Base-by-base conservation (phyloP, 23 red algal genomes). In the Gracilaria vermiculophylla region DNA sequence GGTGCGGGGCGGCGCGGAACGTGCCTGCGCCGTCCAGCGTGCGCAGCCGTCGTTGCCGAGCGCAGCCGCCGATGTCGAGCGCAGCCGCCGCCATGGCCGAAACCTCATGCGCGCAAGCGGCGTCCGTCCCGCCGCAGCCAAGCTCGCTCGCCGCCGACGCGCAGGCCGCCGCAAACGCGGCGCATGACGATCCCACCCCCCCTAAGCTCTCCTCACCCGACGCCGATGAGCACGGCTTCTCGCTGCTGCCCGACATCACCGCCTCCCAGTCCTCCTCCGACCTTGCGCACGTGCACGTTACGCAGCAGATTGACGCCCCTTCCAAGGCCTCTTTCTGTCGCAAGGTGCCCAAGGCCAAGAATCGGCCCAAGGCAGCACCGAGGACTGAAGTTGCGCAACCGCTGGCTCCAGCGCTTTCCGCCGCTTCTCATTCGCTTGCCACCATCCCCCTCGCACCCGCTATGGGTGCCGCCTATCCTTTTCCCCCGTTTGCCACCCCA, bases 1-100 rank as follows among this genome's bases (percentile, higher is more conserved):
- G 29, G 24, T 2, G 29, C 32, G 58, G 17, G 28, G 58, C 25
- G 28, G 29, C 29, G 2, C 58, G 28, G 28, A 25, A 25, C 25
- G 25, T 28, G 6, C 43, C 43, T 5, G 6, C 43, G 6, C 43
- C 12, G 43, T 47, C 12, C 43, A 47, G 28, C 32, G 67, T 9
- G 33, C 67, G n/a, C 67, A 48, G 39, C 67, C 67, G 39, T 48
- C 67, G 42, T 48, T 48, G 67, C 67, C 37, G 67, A 42, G 67
- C 40, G 67, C 67, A 19, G 37, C 67, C 67, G 67, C 39, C 67
- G 42, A n/a, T 48, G 67, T 40, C 37, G 67, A 42, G 67, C 40
- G 67, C 67, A 19, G 37, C 67, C 67, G 67, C 39, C 67, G 42
- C 67, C 67, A 73, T 73, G 67, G 67, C 67, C 67, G 67, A 73